These are phyloP conservation scores for Zygosaccharomyces gambellarensis DNA, from an alignment of 805 yeast species.

Conservation along the genomic window DNA sequence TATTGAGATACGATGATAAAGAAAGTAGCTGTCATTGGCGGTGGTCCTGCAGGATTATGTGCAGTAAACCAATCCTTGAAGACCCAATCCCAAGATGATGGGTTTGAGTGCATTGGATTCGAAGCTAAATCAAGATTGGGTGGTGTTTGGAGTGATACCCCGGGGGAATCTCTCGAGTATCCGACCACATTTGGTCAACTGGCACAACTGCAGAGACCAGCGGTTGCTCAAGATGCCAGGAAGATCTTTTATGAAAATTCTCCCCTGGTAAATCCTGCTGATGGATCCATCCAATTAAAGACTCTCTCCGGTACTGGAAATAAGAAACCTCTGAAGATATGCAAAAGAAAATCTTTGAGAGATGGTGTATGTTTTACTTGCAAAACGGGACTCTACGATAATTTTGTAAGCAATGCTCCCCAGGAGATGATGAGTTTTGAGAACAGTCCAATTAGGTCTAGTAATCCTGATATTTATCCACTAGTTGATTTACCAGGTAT, in stretches of 20 bases:
- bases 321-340: constrained; percentile 12
- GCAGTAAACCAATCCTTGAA: constrained; percentile 13
- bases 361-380: constrained; percentile 14
- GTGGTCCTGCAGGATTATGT: constrained; percentile 21
- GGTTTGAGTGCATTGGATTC: constrained; percentile 36
- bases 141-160: constrained; percentile 41
- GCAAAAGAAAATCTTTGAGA: constrained; percentile 6
- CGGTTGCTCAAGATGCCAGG: constrained; percentile 8
- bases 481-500: constrained; percentile 11
- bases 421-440: constrained; percentile 17
- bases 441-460: constrained; percentile 1
- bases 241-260: constrained; percentile 15
- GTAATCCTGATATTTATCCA: constrained; percentile 13
- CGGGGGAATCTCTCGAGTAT: constrained; percentile 11
- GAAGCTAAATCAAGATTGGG: constrained; percentile 42
- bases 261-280: constrained; percentile 12
- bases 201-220: constrained; percentile 4
- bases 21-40: constrained; percentile 21
- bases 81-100: constrained; percentile 23
- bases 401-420: constrained; percentile 18
- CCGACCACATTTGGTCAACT: constrained; percentile 13
- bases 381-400: constrained; percentile 19
- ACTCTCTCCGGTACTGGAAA: constrained; percentile 15
- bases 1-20: constrained; percentile 10
- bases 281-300: constrained; percentile 9